Base-by-base conservation (phyloP, 345 rosid species). In the Syzygium jambos region DNA sequence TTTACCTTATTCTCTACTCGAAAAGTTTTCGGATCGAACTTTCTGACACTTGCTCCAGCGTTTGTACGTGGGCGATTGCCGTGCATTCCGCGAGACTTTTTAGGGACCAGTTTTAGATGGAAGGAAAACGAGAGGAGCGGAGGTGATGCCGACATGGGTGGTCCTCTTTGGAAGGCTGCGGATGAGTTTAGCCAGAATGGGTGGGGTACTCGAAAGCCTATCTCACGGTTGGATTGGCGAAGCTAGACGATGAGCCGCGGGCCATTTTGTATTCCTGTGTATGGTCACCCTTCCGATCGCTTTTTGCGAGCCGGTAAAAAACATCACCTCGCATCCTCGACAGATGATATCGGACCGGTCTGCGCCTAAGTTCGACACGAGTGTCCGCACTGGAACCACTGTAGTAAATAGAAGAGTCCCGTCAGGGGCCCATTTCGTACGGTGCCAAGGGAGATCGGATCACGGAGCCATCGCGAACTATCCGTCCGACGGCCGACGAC, bases 51-150 rank as follows among this genome's bases (percentile, higher is more conserved):
- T 23, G 9, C 80, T 73, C 14, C 10, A 5, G 80, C 3, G 2
- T 19, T 17, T 1, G 6, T 0, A 4, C 0, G 4, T 0, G 43
- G 27, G 27, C 23, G 0, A 4, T 2, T 30, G 78, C 0, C 4
- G 22, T 2, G 22, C 11, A 7, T 15, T 34, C 10, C 10, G 10
- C 4, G 4, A 17, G 80, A 34, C 25, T 68, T 34, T 68, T 9
- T 34, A 19, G 13, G 46, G 25, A 17, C 19, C 6, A 0, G 19
- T 9, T 73, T 73, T 7, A 1, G 10, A 2, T 2, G 1, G 25
- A 34, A 73, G 25, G 80, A 19, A 17, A 25, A 5, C 0, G 34
- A n/a, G 73, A 63, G 73, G 7, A 63, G 38, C 6, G 21, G 10
- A 63, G 21, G 73, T 1, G 2, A 63, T 1, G 2, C 2, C 0